Evolutionary conservation across 345 rosid species (phyloP).

Genomic region (Hypericum androsaemum): DNA sequence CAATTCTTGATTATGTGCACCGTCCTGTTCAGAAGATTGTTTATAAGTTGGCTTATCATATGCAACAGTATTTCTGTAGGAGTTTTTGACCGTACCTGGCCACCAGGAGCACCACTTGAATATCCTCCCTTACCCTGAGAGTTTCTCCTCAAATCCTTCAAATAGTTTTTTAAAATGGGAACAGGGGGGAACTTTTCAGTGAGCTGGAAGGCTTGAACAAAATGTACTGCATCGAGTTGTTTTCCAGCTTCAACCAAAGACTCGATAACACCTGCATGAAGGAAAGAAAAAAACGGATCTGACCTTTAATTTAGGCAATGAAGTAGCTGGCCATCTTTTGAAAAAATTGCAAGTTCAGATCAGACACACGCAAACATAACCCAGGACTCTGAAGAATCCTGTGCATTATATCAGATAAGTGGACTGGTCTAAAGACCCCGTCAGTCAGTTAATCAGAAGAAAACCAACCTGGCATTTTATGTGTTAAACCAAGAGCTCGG

Average conservation of each 20-base stretch:
- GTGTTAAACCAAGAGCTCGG: slow-evolving; percentile 49
- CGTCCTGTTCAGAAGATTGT: slow-evolving; percentile 20
- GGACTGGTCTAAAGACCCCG: slow-evolving; percentile 24
- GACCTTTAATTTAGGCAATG: background rate
- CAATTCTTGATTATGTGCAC: slow-evolving; percentile 40
- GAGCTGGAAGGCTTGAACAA: slow-evolving; percentile 47
- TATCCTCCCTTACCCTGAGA: slow-evolving; percentile 39
- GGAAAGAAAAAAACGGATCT: slow-evolving; percentile 4
- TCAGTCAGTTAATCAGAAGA: slow-evolving; percentile 29
- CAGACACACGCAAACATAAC: slow-evolving; percentile 6
- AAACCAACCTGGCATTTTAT: slow-evolving; percentile 64
- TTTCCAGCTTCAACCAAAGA: slow-evolving; percentile 34
- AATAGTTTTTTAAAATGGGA: slow-evolving; percentile 41
- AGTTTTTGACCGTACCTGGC: slow-evolving; percentile 26
- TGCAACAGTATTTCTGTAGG: background rate
- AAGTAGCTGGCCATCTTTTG: background rate
- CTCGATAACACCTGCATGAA: slow-evolving; percentile 38
- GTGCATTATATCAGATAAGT: slow-evolving; percentile 14
- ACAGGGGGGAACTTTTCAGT: slow-evolving; percentile 42
- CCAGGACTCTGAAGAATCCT: slow-evolving; percentile 9
- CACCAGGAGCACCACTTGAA: slow-evolving; percentile 19
- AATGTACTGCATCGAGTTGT: slow-evolving; percentile 47
- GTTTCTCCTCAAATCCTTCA: slow-evolving; percentile 46
- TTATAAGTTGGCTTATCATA: no score
- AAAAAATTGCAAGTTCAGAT: slow-evolving; percentile 5